Evolutionary conservation across 495 filamentous ascomycete species (phyloP), one percentile per base, ranked within the genome.

Genomic region (Lophiotrema nucula): DNA sequence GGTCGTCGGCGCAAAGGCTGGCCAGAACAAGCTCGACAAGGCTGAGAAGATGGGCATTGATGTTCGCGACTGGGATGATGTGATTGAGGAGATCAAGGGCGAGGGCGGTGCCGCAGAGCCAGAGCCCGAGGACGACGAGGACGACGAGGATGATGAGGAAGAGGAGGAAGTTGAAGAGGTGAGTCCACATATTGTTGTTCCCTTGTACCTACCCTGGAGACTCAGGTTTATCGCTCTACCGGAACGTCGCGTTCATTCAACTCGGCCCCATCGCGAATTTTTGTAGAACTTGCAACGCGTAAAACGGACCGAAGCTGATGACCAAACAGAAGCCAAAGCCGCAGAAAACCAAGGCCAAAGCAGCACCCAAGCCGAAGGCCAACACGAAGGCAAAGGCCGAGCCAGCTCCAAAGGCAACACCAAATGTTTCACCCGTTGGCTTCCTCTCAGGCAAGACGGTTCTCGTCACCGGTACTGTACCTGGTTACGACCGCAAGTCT

Each of bases 361-460:
- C 53, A n/a, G 31, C 31, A n/a, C 31, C 31, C 31, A 35, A 35
- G 31, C 8, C 31, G 2, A 60, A 60, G 22, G 57, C 50, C 3
- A 60, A 60, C 31, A 47, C 57, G 26, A 54, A 54, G 22, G 50
- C 49, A n/a, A 60, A 60, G 31, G 57, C 49, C 42, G 57, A 21
- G 19, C 57, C 57, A 27, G 49, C 50, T n/a, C 35, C 57, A 33
- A 54, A 54, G 24, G 12, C 43, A 22, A 31, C 23, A 12, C 22
- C 31, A n/a, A 48, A 21, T 12, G 31, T 33, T 18, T 42, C 41
- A 33, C 12, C 18, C 19, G 21, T 26, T 18, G n/a, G 12, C 33
- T 47, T n/a, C 42, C 41, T 60, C 18, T 37, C 35, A 18, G 57
- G 57, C 19, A 60, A 60, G 37, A 60, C 21, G 10, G 57, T 60